Evolutionary conservation across 257 asterid genomes (phyloP), one percentile per base, ranked within the genome.

Genomic region (Salvia hispanica): DNA sequence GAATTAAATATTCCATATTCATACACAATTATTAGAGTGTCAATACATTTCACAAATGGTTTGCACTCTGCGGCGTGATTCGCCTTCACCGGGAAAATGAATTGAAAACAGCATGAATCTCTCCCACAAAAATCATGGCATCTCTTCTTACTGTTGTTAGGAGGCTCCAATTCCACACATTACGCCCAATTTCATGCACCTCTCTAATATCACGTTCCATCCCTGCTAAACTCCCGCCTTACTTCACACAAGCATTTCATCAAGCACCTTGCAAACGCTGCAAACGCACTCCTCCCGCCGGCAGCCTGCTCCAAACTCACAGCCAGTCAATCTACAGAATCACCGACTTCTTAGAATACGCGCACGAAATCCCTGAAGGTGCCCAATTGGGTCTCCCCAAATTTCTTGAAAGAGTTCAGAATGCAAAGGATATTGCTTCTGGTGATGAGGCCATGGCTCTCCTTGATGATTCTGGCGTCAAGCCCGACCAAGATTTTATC

Each of bases 381-480:
- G 36, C 47, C 70, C 81, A 67, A 60, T 10, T 58, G 66, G 79
- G 72, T 39, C 66, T 81, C 33, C 8, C 45, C 14, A 83, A 69
- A 69, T 74, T 90, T 65, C 78, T 79, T 12, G 87, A 80, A 66
- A 75, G 73, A 50, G 76, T 76, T 67, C 78, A 68, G 34, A 81
- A 80, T 67, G 83, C 86, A 4, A 85, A 69, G 79, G 84, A 82
- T 57, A 77, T 84, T 58, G 79, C 77, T 64, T 84, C 86, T 7
- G 95, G 91, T 43, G 92, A 88, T 72, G 95, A 85, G 75, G 96
- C 97, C 68, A 74, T 86, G 39, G 81, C 75, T 54, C 81, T 85
- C 80, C 95, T 93, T 67, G 97, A 93, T 48, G 55, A 66, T 58
- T 81, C 75, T 3, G 82, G 80, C 18, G 80, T 83, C 28, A 51